Base-by-base conservation (phyloP, 2,329 filamentous ascomycete species). In the Cladobotryum protrusum region DNA sequence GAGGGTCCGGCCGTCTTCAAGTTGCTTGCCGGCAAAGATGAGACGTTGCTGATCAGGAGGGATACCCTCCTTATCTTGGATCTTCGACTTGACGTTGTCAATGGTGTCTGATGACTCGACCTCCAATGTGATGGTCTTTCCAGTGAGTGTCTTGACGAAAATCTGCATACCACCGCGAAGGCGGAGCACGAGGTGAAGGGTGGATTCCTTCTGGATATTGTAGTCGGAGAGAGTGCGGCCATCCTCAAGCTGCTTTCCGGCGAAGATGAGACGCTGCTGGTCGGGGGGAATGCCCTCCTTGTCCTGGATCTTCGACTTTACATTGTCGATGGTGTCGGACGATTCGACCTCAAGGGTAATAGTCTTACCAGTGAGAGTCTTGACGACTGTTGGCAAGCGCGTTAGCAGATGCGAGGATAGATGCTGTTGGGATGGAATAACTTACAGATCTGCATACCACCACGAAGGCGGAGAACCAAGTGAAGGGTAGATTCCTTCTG, bases 241-340 rank as follows among this genome's bases (percentile, higher is more conserved):
- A 60, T 97, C 92, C 71, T 97, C 92, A 4, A 96, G 82, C 69
- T 97, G 92, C 80, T 97, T 97, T 54, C 92, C 92, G 41, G 91
- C 91, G 60, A 96, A 96, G 69, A 96, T 96, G 59, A 96, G 72
- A 61, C 91, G 92, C 76, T 96, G 91, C 72, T 97, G 91, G 66
- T 96, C 91, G 9, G 91, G 91, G 42, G 91, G 92, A 50, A 97
- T 96, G 40, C 92, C 92, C 74, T 97, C 92, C 83, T 97, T 96
- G 66, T 97, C 92, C 72, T 97, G 92, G 45, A 96, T 97, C 83
- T 96, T 97, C 45, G 81, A 84, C 85, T 97, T 96, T 33, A 96
- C 92, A 68, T 71, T 95, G 74, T 96, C 89, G 65, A 95, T 95
- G 0, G 89, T 95, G 63, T 95, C 89, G 5, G 83, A 88, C 0